Percentiles rank a stretch among this genome's conserved stretches.
These are phyloP conservation scores for Aspergillus ochraceoroseus DNA, from an alignment of 2,329 filamentous ascomycete genomes.

Conservation along the genomic window DNA sequence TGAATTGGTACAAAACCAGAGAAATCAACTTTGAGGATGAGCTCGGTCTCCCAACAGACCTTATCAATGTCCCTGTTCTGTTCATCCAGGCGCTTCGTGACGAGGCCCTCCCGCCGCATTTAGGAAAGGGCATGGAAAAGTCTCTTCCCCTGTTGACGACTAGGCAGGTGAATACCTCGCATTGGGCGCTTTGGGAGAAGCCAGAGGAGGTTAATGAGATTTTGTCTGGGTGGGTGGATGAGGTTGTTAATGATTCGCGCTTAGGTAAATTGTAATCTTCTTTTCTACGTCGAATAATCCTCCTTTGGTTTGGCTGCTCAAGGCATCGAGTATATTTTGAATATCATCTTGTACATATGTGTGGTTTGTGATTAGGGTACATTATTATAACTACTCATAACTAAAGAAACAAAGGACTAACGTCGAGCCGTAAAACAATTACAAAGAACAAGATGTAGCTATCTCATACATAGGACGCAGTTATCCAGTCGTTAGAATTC, in stretches of 20 bases:
- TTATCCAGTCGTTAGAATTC: conserved; percentile 23
- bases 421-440: too few relatives aligned
- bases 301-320: too few relatives aligned
- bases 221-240: conserved; percentile 62
- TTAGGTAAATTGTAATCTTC: conserved; percentile 9
- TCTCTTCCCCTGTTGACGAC: conserved; percentile 61
- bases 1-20: conserved; percentile 82
- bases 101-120: conserved; percentile 62
- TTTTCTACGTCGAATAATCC: neutral
- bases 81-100: conserved; percentile 72
- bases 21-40: conserved; percentile 76
- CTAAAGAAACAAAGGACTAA: too few relatives aligned
- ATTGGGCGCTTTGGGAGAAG: conserved; percentile 80
- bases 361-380: too few relatives aligned
- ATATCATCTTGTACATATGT: too few relatives aligned
- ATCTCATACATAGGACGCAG: too few relatives aligned
- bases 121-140: conserved; percentile 68
- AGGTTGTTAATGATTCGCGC: conserved; percentile 15
- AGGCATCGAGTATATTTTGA: too few relatives aligned
- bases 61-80: conserved; percentile 61
- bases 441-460: too few relatives aligned
- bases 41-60: conserved; percentile 33
- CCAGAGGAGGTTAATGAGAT: conserved; percentile 64
- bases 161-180: conserved; percentile 62
- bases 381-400: too few relatives aligned